A percentile compares a stretch with the other conserved stretches of the same genome.
Conservation (phyloP, 2,329 filamentous ascomycete genomes). For the Trichoderma pleuroti region DNA sequence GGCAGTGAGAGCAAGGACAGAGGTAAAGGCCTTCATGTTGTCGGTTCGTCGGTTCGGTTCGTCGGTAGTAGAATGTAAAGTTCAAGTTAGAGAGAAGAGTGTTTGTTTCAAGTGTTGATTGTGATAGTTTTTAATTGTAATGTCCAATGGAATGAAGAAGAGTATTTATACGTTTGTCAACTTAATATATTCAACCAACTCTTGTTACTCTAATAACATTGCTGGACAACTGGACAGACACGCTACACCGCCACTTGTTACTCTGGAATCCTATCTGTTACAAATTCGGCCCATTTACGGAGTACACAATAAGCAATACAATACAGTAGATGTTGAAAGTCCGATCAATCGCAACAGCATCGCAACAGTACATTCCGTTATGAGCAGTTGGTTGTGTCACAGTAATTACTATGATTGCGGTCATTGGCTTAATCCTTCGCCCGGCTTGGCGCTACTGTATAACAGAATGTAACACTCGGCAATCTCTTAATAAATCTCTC, state of each 20-base stretch:
- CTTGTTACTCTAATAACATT: background rate
- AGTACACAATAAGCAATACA: background rate
- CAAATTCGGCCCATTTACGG: background rate
- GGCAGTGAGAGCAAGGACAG: background rate
- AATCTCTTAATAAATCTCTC: no score
- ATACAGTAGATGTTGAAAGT: no score
- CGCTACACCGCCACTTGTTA: background rate
- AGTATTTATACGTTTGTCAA: background rate
- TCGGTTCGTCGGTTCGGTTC: background rate
- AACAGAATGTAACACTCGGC: no score
- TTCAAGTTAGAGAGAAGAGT: background rate
- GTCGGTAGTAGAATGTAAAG: background rate
- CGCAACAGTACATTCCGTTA: no score
- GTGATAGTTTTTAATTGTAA: background rate
- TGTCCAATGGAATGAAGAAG: background rate
- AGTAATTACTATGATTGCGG: no score
- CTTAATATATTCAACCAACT: background rate
- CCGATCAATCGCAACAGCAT: no score
- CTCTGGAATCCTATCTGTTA: no score
- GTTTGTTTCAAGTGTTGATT: background rate
- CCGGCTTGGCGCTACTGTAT: no score
- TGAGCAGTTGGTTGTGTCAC: no score
- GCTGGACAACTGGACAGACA: background rate
- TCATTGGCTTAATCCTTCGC: no score
- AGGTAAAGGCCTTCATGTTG: background rate